These are phyloP conservation scores for Schwanniomyces sp. DNA, from an alignment of 805 yeast species.

Conservation along the genomic window DNA sequence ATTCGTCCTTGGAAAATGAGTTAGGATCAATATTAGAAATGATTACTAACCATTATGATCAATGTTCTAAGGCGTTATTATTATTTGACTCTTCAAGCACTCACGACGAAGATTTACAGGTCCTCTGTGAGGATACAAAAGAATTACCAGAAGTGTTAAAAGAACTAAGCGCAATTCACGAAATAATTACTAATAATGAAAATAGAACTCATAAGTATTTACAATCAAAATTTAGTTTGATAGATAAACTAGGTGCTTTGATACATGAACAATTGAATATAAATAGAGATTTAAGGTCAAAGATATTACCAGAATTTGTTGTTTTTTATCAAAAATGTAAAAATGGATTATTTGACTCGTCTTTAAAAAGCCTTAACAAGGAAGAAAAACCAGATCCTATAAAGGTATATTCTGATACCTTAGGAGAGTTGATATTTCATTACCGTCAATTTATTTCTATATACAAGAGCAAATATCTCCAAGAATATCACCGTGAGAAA, in stretches of 20 bases:
- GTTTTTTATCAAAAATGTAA: conserved; percentile 16
- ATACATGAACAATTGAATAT: conserved; percentile 15
- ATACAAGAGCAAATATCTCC: conserved; percentile 34
- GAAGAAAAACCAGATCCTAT: conserved; percentile 12
- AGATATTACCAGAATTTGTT: conserved; percentile 24
- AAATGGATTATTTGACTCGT: conserved; percentile 8
- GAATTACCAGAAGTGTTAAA: conserved; percentile 59
- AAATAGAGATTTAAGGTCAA: conserved; percentile 21
- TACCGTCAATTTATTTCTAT: conserved; percentile 33
- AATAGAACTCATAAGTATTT: conserved; percentile 25
- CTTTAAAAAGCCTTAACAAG: background rate
- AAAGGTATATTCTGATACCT: conserved; percentile 21
- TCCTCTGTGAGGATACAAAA: conserved; percentile 50
- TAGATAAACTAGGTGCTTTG: conserved; percentile 12
- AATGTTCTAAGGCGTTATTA: conserved; percentile 54
- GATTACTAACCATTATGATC: conserved; percentile 81
- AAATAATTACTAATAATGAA: conserved; percentile 35
- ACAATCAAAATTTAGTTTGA: conserved; percentile 9
- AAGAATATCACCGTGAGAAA: conserved; percentile 39
- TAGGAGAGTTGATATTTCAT: conserved; percentile 32
- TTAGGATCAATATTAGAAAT: conserved; percentile 69
- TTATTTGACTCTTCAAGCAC: conserved; percentile 20
- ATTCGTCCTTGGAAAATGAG: conserved; percentile 58
- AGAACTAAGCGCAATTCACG: conserved; percentile 41
- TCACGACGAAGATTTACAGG: conserved; percentile 34